Evolutionary conservation across 148 eudicot genomes (phyloP).

Genomic region (Camellia japonica): DNA sequence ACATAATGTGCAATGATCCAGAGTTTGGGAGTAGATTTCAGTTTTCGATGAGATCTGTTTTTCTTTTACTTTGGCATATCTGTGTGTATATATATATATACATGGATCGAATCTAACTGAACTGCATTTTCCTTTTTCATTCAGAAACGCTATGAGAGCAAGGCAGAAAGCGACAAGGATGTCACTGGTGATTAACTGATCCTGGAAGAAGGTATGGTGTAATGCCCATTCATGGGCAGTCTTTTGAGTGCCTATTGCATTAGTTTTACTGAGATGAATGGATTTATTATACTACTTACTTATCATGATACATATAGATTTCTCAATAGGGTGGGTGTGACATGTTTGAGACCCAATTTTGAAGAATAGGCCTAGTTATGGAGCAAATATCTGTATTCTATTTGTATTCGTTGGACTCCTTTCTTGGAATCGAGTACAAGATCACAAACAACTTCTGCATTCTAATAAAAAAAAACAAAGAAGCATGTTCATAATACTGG

Average conservation of each 20-base stretch:
- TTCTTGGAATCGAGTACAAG: too few relatives aligned
- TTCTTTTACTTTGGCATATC: background rate
- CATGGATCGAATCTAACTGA: too few relatives aligned
- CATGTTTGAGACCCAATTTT: conserved; percentile 14
- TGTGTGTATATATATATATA: too few relatives aligned
- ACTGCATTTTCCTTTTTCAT: background rate
- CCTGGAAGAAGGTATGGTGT: background rate
- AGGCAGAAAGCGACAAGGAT: conserved; percentile 71
- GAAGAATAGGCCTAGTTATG: background rate
- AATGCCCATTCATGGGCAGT: background rate
- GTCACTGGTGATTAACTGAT: conserved; percentile 59
- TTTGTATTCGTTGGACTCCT: too few relatives aligned
- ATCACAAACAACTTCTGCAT: background rate
- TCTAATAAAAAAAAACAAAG: too few relatives aligned
- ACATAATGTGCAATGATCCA: background rate
- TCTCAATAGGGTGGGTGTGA: background rate
- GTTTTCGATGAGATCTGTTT: background rate
- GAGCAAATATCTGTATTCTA: background rate
- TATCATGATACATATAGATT: background rate
- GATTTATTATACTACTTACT: background rate
- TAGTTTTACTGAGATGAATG: background rate
- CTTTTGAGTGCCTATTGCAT: background rate
- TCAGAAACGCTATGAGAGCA: conserved; percentile 93
- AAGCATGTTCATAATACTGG: too few relatives aligned
- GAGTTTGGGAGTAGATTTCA: background rate